Evolutionary conservation across 352 stramenopile species (phyloP).

Genomic region (Phytophthora foliorum): DNA sequence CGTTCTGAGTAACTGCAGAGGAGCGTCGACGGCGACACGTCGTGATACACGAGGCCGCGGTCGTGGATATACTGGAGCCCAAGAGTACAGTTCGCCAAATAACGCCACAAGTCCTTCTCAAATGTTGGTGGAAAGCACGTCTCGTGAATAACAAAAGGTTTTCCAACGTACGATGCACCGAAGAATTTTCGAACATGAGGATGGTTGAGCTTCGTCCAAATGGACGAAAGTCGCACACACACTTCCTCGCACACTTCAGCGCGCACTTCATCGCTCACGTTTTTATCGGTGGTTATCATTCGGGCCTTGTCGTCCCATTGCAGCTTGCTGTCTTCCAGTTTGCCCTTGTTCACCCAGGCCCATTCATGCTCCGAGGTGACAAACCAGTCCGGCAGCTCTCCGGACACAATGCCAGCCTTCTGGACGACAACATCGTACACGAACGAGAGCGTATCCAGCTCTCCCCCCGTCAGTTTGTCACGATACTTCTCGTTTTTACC

Average conservation of each 20-base stretch:
- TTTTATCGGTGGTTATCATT: conserved; percentile 21
- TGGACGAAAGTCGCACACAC: conserved; percentile 26
- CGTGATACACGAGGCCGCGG: conserved; percentile 39
- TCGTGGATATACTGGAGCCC: conserved; percentile 49
- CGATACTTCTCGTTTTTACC: conserved; percentile 34
- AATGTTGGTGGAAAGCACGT: conserved; percentile 35
- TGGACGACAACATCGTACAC: conserved; percentile 39
- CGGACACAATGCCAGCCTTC: conserved; percentile 32
- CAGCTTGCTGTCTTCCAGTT: conserved; percentile 31
- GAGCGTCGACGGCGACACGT: conserved; percentile 23
- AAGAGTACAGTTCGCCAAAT: conserved; percentile 36
- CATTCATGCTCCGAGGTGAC: conserved; percentile 40
- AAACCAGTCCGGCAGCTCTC: conserved; percentile 41
- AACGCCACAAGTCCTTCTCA: conserved; percentile 39
- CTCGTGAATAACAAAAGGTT: conserved; percentile 46
- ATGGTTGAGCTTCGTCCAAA: conserved; percentile 44
- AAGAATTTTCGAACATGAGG: conserved; percentile 47
- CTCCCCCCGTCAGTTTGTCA: conserved; percentile 33
- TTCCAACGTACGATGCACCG: conserved; percentile 40
- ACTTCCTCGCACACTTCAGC: conserved; percentile 36
- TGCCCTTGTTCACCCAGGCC: conserved; percentile 40
- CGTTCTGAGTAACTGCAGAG: conserved; percentile 36
- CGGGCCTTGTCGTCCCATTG: conserved; percentile 24
- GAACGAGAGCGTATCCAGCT: conserved; percentile 35
- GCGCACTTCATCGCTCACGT: conserved; percentile 19